Evolutionary conservation across 805 yeast species (phyloP).

Genomic region (Pichia rugopelliculosa): DNA sequence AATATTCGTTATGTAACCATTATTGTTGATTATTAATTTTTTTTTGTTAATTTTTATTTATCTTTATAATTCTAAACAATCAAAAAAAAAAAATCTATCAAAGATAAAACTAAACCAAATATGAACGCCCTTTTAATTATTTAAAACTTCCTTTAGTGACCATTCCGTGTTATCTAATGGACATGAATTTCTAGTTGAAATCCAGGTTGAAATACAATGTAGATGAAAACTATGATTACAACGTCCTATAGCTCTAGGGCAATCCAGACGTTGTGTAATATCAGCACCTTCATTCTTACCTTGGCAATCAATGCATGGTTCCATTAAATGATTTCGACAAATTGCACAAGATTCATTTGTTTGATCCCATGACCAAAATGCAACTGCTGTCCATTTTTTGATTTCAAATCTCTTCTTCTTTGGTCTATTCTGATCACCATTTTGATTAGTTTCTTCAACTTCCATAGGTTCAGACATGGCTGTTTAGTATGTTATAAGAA

Average conservation of each 20-base stretch:
- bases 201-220: conserved; percentile 95
- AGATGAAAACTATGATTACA: conserved; percentile 98
- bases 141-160: conserved; percentile 33
- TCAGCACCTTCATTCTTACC: conserved; percentile 45
- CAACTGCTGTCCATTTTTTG: conserved; percentile 98
- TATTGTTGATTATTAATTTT: too few relatives aligned
- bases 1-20: background rate
- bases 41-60: too few relatives aligned
- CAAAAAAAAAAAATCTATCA: background rate
- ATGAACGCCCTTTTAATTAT: conserved; percentile 10
- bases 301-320: conserved; percentile 91
- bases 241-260: conserved; percentile 95
- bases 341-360: conserved; percentile 86
- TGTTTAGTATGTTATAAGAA: background rate
- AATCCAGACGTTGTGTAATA: conserved; percentile 36
- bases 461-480: conserved; percentile 18
- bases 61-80: too few relatives aligned
- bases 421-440: conserved; percentile 19
- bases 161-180: conserved; percentile 94
- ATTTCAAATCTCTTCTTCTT: conserved; percentile 78
- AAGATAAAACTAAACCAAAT: background rate
- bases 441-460: conserved; percentile 10
- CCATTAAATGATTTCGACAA: conserved; percentile 97
- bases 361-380: conserved; percentile 98
- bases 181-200: conserved; percentile 90